phyloP scores from a whole-genome alignment of 192 early-diverging fungal genomes.

The Mortierella antarctica region DNA sequence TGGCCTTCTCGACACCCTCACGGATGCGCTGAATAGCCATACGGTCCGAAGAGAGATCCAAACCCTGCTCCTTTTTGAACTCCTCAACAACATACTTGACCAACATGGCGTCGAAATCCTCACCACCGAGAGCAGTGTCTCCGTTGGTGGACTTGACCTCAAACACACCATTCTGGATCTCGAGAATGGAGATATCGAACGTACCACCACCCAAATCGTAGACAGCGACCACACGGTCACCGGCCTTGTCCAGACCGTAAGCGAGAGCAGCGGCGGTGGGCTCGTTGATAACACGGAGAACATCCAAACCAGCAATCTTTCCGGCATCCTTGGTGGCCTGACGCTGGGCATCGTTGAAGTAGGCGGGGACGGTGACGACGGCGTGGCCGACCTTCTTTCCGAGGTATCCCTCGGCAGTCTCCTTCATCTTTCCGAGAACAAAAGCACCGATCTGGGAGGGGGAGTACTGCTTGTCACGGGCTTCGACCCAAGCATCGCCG shows the following conservation, averaged over 20 bases:
- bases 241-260: constrained; percentile 87
- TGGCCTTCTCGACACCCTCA: constrained; percentile 98
- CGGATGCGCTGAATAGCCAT: constrained; percentile 98
- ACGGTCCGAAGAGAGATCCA: constrained; percentile 88
- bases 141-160: constrained; percentile 99
- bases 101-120: constrained; percentile 79
- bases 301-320: constrained; percentile 88
- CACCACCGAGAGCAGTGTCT: constrained; percentile 89
- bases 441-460: constrained; percentile 97
- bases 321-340: constrained; percentile 96
- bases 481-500: constrained; percentile 97
- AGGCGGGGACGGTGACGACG: constrained; percentile 97
- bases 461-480: constrained; percentile 95
- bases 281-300: constrained; percentile 94
- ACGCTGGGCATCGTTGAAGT: constrained; percentile 97
- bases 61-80: constrained; percentile 93
- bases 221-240: constrained; percentile 90
- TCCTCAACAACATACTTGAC: constrained; percentile 85
- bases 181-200: constrained; percentile 97
- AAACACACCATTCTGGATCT: constrained; percentile 98
- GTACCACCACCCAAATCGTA: constrained; percentile 99
- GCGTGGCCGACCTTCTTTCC: constrained; percentile 88
- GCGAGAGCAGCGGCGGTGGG: constrained; percentile 93
- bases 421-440: constrained; percentile 98
- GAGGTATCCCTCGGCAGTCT: constrained; percentile 87